A percentile compares a stretch with the other conserved stretches of the same genome.
phyloP scores from a whole-genome alignment of 345 rosid species.

The Acer saccharum region DNA sequence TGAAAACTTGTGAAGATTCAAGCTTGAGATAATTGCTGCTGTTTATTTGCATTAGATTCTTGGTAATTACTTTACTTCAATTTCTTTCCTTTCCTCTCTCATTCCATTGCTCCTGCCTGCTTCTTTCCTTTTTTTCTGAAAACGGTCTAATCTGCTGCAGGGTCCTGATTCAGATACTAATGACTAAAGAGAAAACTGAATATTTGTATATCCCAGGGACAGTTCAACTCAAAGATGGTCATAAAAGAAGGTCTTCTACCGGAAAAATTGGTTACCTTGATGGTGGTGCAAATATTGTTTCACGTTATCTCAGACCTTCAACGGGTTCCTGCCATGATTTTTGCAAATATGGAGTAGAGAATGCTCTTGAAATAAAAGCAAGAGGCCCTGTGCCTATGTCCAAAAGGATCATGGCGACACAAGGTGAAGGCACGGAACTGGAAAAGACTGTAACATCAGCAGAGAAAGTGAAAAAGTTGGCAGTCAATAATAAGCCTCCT shows the following conservation, averaged over 20 bases:
- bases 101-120: not conserved
- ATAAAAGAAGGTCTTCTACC: constrained; percentile 46
- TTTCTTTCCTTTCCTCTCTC: not conserved
- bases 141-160: constrained; percentile 22
- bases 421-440: constrained; percentile 15
- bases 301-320: constrained; percentile 66
- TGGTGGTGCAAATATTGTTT: constrained; percentile 35
- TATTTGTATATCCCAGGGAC: constrained; percentile 12
- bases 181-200: constrained; percentile 34
- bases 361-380: constrained; percentile 39
- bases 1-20: constrained; percentile 4
- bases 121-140: not conserved
- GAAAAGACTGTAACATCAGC: constrained; percentile 22
- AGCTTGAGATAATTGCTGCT: not conserved
- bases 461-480: constrained; percentile 26
- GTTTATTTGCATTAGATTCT: not conserved
- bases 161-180: constrained; percentile 16
- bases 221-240: constrained; percentile 26
- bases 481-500: constrained; percentile 15
- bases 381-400: constrained; percentile 22
- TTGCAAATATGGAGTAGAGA: constrained; percentile 63
- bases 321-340: constrained; percentile 76
- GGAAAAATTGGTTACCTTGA: constrained; percentile 38
- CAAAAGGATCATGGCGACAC: constrained; percentile 10
- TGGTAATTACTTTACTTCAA: constrained; percentile 1